A percentile compares a stretch with the other conserved stretches of the same genome.
Conservation (phyloP, 139 green algal species). For the Chlamydomonas eustigma region DNA sequence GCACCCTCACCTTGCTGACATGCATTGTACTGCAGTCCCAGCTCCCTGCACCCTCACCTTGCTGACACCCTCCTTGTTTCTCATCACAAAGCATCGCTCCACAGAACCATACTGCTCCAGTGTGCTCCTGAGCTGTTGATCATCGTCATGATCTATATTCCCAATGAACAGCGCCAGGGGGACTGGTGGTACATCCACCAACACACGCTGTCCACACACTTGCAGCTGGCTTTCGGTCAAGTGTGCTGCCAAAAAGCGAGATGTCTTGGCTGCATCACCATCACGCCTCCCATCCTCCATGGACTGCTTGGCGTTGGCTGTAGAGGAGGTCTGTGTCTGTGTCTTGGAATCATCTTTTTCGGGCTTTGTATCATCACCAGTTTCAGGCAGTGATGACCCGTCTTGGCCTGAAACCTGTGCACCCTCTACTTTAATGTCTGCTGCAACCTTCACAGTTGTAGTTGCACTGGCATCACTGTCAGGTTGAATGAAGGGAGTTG, state of each 20-base stretch:
- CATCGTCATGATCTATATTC: constrained; percentile 43
- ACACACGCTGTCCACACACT: constrained; percentile 27
- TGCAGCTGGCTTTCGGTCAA: constrained; percentile 28
- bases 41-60: constrained; percentile 44
- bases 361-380: neutral
- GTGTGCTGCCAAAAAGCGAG: constrained; percentile 27
- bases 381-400: neutral
- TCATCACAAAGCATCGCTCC: constrained; percentile 52
- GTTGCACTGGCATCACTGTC: neutral
- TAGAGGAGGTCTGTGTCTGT: neutral
- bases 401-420: neutral
- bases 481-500: constrained; percentile 3
- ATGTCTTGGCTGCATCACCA: constrained; percentile 33
- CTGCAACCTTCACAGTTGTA: neutral
- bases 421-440: neutral
- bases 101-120: constrained; percentile 41
- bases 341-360: neutral
- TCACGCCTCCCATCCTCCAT: constrained; percentile 25
- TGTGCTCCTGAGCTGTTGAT: constrained; percentile 24
- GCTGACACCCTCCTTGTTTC: constrained; percentile 31
- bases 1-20: no score
- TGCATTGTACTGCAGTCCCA: no score
- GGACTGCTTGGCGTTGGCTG: neutral
- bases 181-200: constrained; percentile 30
- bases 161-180: constrained; percentile 50